Conservation (phyloP, 345 rosid genomes). For the Ceriops decandra region DNA sequence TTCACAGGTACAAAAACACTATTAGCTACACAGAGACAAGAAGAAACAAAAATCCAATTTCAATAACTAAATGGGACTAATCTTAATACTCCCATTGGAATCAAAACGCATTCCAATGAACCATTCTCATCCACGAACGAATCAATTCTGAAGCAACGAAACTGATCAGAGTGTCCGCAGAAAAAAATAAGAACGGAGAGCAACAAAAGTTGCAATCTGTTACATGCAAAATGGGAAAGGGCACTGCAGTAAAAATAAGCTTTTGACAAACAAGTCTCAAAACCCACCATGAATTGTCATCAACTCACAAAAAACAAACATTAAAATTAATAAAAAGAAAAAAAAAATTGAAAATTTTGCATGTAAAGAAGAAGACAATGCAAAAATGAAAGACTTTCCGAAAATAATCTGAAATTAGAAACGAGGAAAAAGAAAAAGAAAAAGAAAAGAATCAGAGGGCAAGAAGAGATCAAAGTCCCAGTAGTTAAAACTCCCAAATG, state of each 20-base stretch:
- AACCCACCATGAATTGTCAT: background rate
- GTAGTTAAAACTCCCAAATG: slow-evolving; percentile 4
- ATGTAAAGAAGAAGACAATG: slow-evolving; percentile 7
- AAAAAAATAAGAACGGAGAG: background rate
- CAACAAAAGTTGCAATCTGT: background rate
- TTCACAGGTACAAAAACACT: background rate
- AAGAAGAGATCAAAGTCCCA: background rate
- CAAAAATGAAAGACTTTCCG: background rate
- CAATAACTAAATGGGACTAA: no score
- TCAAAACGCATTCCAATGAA: background rate
- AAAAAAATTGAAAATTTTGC: slow-evolving; percentile 1
- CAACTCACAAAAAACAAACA: background rate
- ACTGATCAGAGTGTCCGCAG: background rate
- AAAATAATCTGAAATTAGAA: background rate
- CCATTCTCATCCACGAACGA: background rate
- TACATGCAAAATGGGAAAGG: slow-evolving; percentile 15
- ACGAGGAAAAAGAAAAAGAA: background rate
- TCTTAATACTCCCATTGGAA: no score
- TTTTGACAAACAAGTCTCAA: slow-evolving; percentile 9
- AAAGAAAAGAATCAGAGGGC: background rate
- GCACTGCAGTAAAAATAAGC: background rate
- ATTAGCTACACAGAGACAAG: background rate
- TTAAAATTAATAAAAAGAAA: background rate
- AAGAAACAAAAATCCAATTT: background rate
- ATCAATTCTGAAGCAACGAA: background rate